Base-by-base conservation (phyloP, 2,329 filamentous ascomycete genomes). In the Biscogniauxia marginata region DNA sequence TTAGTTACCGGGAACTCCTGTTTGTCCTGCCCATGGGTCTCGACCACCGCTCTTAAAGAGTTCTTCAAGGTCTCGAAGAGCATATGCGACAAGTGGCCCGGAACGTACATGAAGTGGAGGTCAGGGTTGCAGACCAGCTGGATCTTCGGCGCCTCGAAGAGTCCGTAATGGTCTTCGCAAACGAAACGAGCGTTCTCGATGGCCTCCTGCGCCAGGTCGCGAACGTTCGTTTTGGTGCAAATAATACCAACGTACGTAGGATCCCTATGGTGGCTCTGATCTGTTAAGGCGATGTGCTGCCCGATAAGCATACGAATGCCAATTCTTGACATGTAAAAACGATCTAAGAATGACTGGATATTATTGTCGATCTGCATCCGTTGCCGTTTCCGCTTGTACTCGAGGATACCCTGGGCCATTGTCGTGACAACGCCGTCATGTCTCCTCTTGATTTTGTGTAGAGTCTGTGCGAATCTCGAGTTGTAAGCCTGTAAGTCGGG, bases 311-410 rank as follows among this genome's bases (percentile, higher is more conserved):
- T 99, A 67, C 95, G 90, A 66, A 99, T 99, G 63, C 95, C 95
- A 70, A 99, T 99, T 61, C 95, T 91, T 46, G 93, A 97, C 95
- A 99, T 99, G 81, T 99, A 99, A 77, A 99, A 99, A 57, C 95
- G 90, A 77, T 99, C 95, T 63, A 99, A 85, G 79, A 99, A 99
- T 54, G 91, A 88, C 74, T 99, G 95, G 57, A 99, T 97, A 66
- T 93, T 96, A 72, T 93, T 88, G 76, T 98, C 95, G 69, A 99
- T 99, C 72, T 98, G 95, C 88, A 98, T 95, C 53, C 95, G 87
- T 81, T 99, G 95, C 60, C 92, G 86, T 72, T 89, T 93, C 54
- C 93, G 90, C 79, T 99, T 99, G 82, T 96, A 99, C 77, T 99
- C 95, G 57, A 98, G 83, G 64, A 99, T 97, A 58, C 95, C 95